phyloP scores from a whole-genome alignment of 805 yeast genomes.

The Wickerhamiella vanderwaltii region DNA sequence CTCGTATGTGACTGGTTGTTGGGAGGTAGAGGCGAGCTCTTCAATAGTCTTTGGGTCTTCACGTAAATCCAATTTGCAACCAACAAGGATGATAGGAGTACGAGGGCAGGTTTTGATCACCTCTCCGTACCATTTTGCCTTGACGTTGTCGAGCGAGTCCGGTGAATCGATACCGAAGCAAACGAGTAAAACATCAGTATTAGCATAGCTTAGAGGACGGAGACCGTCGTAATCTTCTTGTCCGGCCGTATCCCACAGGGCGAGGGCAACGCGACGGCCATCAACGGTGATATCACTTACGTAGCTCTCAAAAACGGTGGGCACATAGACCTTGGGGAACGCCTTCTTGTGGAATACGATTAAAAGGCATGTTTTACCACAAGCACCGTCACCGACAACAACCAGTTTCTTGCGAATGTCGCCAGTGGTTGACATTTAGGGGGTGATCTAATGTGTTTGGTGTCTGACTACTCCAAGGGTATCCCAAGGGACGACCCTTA shows the following conservation, averaged over 20 bases:
- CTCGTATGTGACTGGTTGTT: constrained; percentile 65
- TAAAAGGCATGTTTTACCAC: constrained; percentile 88
- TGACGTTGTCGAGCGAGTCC: constrained; percentile 84
- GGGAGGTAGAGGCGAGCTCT: constrained; percentile 52
- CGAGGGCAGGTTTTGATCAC: constrained; percentile 90
- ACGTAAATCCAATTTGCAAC: constrained; percentile 84
- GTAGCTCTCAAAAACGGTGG: constrained; percentile 94
- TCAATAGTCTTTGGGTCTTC: constrained; percentile 68
- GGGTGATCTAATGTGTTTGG: not conserved
- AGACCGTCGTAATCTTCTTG: constrained; percentile 95
- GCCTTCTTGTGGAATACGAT: constrained; percentile 76
- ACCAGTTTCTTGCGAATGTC: constrained; percentile 47
- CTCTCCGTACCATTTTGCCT: constrained; percentile 92
- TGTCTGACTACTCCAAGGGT: constrained; percentile 6
- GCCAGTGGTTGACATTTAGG: constrained; percentile 15
- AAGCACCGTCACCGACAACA: constrained; percentile 95
- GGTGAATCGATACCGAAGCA: constrained; percentile 88
- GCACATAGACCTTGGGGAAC: constrained; percentile 89
- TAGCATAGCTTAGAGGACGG: constrained; percentile 85
- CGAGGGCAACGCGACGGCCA: constrained; percentile 85
- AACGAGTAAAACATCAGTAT: constrained; percentile 79
- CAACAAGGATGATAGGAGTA: constrained; percentile 83
- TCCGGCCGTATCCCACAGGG: constrained; percentile 97
- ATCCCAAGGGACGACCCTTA: no score
- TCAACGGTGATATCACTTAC: constrained; percentile 92